Evolutionary conservation across 495 filamentous ascomycete genomes (phyloP).

Genomic region (Podospora bellae-mahoneyi): DNA sequence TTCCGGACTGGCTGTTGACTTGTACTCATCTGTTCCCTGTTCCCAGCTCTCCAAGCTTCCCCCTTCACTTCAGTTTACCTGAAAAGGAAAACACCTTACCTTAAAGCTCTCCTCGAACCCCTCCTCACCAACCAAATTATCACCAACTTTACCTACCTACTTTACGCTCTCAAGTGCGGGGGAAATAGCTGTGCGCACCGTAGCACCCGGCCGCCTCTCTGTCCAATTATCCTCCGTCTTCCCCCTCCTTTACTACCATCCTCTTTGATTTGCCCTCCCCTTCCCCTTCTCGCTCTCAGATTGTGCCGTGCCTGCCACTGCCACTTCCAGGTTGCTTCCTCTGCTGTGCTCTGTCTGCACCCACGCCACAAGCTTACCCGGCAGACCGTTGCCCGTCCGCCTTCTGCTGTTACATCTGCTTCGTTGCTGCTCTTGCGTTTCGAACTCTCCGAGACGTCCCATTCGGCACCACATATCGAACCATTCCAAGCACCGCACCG

Average conservation of each 20-base stretch:
- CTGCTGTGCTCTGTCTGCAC: background rate
- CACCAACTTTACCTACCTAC: background rate
- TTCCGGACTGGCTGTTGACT: background rate
- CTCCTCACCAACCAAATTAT: background rate
- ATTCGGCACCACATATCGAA: slow-evolving; percentile 8
- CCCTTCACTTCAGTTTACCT: background rate
- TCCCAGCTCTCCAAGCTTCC: too few species aligned
- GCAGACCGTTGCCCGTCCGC: background rate
- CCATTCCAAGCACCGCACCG: slow-evolving; percentile 6
- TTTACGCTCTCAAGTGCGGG: slow-evolving; percentile 30
- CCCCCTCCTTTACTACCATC: slow-evolving; percentile 1
- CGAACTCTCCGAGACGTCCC: slow-evolving; percentile 1
- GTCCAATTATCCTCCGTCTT: slow-evolving; percentile 33
- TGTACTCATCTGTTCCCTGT: too few species aligned
- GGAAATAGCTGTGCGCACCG: slow-evolving; percentile 21
- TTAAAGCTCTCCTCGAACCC: background rate
- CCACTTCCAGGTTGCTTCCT: slow-evolving; percentile 3
- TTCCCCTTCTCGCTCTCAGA: slow-evolving; percentile 20
- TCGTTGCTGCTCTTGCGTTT: slow-evolving; percentile 3
- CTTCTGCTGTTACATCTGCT: slow-evolving; percentile 4
- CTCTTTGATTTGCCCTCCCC: slow-evolving; percentile 20
- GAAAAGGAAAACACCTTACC: background rate
- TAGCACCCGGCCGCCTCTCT: slow-evolving; percentile 16
- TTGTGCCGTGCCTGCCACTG: slow-evolving; percentile 9
- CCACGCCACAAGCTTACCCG: background rate